Conservation (phyloP, 2,329 filamentous ascomycete genomes). For the Hawksworthiomyces lignivorus region DNA sequence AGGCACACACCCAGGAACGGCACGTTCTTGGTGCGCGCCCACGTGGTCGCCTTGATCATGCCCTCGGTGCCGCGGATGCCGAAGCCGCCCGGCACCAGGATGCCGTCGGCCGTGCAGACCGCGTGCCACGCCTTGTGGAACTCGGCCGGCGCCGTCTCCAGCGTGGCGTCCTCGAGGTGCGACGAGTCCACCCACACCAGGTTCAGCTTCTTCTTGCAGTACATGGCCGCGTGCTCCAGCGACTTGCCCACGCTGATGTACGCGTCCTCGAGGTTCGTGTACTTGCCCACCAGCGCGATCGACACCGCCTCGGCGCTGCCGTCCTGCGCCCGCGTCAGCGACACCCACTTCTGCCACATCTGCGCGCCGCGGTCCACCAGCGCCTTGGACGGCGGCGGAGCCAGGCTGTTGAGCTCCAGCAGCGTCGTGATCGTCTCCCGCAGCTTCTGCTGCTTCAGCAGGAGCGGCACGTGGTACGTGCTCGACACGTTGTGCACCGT, state of each 20-base stretch:
- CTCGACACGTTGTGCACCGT: constrained; percentile 84
- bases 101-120: constrained; percentile 60
- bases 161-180: constrained; percentile 64
- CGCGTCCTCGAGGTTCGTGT: constrained; percentile 74
- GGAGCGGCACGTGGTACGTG: constrained; percentile 91
- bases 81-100: constrained; percentile 70
- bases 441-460: constrained; percentile 76
- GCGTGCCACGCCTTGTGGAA: constrained; percentile 84
- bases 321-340: constrained; percentile 43
- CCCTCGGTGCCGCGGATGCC: constrained; percentile 76
- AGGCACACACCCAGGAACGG: constrained; percentile 88
- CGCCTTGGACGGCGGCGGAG: constrained; percentile 43
- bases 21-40: constrained; percentile 34
- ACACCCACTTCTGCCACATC: constrained; percentile 67
- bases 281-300: constrained; percentile 90
- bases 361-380: constrained; percentile 59
- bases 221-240: constrained; percentile 87
- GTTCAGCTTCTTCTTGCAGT: constrained; percentile 69
- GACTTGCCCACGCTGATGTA: constrained; percentile 74
- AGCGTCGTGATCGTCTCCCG: constrained; percentile 37
- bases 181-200: constrained; percentile 80
- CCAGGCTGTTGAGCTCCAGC: constrained; percentile 56
- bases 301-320: constrained; percentile 58
- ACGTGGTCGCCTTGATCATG: neutral
- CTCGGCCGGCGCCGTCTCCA: constrained; percentile 55